These are phyloP conservation scores for Chlorella sorokiniana DNA, from an alignment of 139 green algal species.

Conservation along the genomic window DNA sequence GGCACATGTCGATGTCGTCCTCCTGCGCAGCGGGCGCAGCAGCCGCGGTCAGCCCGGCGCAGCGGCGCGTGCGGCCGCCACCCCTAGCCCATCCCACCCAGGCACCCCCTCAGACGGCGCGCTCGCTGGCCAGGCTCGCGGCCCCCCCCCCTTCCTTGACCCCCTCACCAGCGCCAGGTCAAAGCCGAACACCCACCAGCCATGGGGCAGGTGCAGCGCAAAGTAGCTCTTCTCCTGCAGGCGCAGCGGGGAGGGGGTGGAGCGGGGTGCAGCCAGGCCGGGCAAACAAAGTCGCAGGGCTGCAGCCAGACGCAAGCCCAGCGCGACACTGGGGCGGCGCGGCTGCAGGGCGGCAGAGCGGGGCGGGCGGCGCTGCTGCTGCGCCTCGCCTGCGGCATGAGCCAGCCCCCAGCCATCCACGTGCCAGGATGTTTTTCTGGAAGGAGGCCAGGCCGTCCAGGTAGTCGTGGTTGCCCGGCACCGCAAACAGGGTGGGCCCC, in stretches of 20 bases:
- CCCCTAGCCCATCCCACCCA: no score
- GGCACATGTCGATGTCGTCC: conserved; percentile 79
- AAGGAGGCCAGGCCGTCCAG: conserved; percentile 82
- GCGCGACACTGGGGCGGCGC: no score
- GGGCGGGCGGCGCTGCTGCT: not conserved
- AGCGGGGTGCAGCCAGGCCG: not conserved
- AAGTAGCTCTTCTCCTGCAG: conserved; percentile 88
- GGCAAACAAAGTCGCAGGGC: not conserved
- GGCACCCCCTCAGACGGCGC: no score
- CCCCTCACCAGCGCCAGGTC: conserved; percentile 90
- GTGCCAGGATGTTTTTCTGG: conserved; percentile 76
- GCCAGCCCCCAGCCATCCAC: conserved; percentile 91
- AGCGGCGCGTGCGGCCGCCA: no score
- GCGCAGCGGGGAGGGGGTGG: not conserved
- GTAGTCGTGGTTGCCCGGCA: conserved; percentile 86
- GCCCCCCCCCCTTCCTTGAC: no score
- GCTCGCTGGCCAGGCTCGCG: no score
- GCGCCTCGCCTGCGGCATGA: conserved; percentile 72
- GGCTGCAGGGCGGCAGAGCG: not conserved
- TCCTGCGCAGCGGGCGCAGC: no score
- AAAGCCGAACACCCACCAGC: conserved; percentile 91
- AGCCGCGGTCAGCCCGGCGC: no score
- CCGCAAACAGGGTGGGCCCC: conserved; percentile 78
- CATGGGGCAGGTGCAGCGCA: conserved; percentile 78
- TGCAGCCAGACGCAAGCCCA: no score